phyloP scores from a whole-genome alignment of 345 rosid genomes.

The Sisymbrium irio region DNA sequence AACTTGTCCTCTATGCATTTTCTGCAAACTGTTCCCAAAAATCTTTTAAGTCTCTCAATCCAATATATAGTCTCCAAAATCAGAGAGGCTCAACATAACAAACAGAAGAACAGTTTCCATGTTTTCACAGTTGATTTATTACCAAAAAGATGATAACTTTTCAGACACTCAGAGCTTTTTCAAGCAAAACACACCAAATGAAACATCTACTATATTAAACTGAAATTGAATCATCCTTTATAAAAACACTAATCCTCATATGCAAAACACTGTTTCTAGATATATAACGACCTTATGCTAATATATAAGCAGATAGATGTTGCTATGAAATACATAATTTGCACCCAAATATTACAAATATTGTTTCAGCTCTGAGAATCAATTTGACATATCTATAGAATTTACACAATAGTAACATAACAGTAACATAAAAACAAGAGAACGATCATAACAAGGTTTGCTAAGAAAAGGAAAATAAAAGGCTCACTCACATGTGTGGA shows the following conservation, averaged over 20 bases:
- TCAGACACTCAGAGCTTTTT: neutral
- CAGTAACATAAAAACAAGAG: neutral
- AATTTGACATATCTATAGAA: neutral
- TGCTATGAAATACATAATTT: neutral
- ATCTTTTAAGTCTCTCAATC: neutral
- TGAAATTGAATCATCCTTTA: neutral
- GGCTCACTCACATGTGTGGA: constrained; percentile 16
- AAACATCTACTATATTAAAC: neutral
- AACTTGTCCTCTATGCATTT: constrained; percentile 21
- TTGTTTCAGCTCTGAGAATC: neutral
- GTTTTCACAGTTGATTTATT: neutral
- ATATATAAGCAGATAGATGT: neutral
- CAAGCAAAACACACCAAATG: neutral
- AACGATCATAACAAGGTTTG: neutral
- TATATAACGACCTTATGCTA: neutral
- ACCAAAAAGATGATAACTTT: neutral
- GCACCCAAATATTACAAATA: neutral
- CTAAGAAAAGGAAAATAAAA: neutral
- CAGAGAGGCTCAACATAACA: constrained; percentile 3
- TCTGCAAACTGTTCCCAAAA: constrained; percentile 23
- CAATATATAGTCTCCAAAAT: neutral
- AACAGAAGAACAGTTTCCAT: neutral
- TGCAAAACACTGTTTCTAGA: neutral
- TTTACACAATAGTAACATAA: constrained; percentile 10
- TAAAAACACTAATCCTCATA: neutral